A percentile compares a stretch with the other conserved stretches of the same genome.
Evolutionary conservation across 257 asterid genomes (phyloP).

Genomic region (Mitragyna speciosa): DNA sequence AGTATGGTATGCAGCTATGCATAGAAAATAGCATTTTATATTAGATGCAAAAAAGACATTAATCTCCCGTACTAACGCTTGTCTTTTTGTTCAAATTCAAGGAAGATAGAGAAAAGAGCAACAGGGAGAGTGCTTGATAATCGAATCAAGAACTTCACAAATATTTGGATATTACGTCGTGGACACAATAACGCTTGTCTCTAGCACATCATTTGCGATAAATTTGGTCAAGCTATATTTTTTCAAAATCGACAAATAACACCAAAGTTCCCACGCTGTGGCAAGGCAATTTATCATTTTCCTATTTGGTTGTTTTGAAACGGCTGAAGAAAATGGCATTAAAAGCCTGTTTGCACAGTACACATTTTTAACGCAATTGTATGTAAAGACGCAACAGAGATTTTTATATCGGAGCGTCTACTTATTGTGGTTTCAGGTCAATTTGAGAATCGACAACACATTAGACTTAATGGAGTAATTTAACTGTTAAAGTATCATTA

Average conservation of each 20-base stretch:
- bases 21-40: not conserved
- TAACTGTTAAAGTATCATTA: not conserved
- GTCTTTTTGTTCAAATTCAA: too few species aligned
- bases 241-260: not conserved
- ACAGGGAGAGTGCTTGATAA: too few species aligned
- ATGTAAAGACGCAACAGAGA: not conserved
- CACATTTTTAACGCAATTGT: not conserved
- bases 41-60: too few species aligned
- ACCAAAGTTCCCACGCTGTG: not conserved
- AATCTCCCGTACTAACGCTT: too few species aligned
- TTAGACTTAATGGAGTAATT: not conserved
- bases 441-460: not conserved
- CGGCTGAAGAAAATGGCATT: not conserved
- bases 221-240: not conserved
- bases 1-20: not conserved
- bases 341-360: not conserved
- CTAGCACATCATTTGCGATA: not conserved
- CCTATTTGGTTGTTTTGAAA: not conserved
- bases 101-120: too few species aligned
- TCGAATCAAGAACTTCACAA: too few species aligned
- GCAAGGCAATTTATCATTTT: not conserved
- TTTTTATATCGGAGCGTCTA: constrained; percentile 10
- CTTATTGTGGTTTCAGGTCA: not conserved
- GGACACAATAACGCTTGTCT: too few species aligned
- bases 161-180: too few species aligned